Base-by-base conservation (phyloP, 2,329 filamentous ascomycete species). In the Penicillium sp. region DNA sequence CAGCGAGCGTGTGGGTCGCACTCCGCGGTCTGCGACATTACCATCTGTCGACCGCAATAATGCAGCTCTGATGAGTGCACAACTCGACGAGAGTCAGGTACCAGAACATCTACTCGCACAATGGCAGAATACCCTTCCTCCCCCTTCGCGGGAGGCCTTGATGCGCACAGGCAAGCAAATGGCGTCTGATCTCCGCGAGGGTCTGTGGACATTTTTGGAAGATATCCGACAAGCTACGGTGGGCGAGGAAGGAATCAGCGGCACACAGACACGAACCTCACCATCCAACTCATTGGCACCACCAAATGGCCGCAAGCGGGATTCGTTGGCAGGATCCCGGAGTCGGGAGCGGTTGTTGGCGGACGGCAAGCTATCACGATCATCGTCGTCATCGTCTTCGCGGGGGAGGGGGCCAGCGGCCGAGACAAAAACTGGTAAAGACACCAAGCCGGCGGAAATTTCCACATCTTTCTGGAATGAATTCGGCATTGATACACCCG, bases 161-260 rank as follows among this genome's bases (percentile, higher is more conserved):
- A 72, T 86, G 58, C 79, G 75, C 68, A 84, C 78, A 54, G 79
- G 80, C 58, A 92, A 92, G 71, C 90, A 94, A 73, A 88, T 96
- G 75, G 90, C 93, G 17, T 89, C 90, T 59, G 94, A 97, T 75
- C 87, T 99, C 74, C 91, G 88, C 72, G 86, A 94, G 51, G 93
- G 94, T 2, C 78, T 99, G 49, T 93, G 90, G 86, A 96, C 91
- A 1, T 99, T 99, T 75, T 86, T 96, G 59, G 94, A 97, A 73
- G 94, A 99, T 71, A 86, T 99, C 48, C 85, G 93, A 64, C 94
- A 97, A 75, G 95, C 93, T 15, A 96, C 94, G 0, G 92, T 99
- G 7, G 94, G 94, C 25, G 94, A 99, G 54, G 94, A 99, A 77
- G 90, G 87, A 17, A 85, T 91, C 62, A 86, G 81, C 59, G 87